A percentile compares a stretch with the other conserved stretches of the same genome.
phyloP scores from a whole-genome alignment of 768 basidiomycete species.

The Peribolospora baueri region DNA sequence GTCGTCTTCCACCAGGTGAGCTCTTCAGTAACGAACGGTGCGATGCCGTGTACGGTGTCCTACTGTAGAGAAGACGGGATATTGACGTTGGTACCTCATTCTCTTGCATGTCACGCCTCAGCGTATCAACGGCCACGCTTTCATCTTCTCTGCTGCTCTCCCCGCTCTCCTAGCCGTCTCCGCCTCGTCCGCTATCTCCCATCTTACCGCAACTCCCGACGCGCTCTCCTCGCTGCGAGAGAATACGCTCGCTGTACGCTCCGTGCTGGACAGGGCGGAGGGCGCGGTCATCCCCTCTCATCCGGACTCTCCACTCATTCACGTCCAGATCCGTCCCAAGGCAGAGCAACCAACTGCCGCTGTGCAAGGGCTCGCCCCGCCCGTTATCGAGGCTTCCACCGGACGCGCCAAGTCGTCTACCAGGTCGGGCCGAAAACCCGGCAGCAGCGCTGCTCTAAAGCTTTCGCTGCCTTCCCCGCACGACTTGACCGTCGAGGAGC shows the following conservation, averaged over 20 bases:
- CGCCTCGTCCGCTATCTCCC: slow-evolving; percentile 61
- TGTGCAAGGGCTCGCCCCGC: slow-evolving; percentile 11
- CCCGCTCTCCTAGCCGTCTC: slow-evolving; percentile 71
- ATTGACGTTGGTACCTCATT: not conserved
- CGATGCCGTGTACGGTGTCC: not conserved
- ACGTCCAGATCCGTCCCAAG: slow-evolving; percentile 37
- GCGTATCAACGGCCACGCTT: slow-evolving; percentile 86
- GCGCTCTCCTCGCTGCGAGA: slow-evolving; percentile 53
- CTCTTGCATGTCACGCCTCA: slow-evolving; percentile 16
- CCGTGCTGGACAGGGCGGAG: slow-evolving; percentile 54
- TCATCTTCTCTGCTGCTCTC: slow-evolving; percentile 88
- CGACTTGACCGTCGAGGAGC: slow-evolving; percentile 20
- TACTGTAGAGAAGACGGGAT: not conserved
- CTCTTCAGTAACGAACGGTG: not conserved
- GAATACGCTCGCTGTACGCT: slow-evolving; percentile 53
- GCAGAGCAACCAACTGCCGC: slow-evolving; percentile 24
- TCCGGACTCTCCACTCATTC: slow-evolving; percentile 63
- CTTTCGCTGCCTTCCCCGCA: no score
- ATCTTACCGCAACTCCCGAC: slow-evolving; percentile 48
- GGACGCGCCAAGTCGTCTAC: no score
- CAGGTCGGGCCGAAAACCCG: no score
- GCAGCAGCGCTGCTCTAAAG: no score
- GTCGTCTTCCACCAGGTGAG: slow-evolving; percentile 71
- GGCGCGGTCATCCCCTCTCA: slow-evolving; percentile 67
- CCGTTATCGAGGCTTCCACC: slow-evolving; percentile 19